Evolutionary conservation across 2,329 filamentous ascomycete species (phyloP), one percentile per base, ranked within the genome.

Genomic region (Niveomyces coronatus): DNA sequence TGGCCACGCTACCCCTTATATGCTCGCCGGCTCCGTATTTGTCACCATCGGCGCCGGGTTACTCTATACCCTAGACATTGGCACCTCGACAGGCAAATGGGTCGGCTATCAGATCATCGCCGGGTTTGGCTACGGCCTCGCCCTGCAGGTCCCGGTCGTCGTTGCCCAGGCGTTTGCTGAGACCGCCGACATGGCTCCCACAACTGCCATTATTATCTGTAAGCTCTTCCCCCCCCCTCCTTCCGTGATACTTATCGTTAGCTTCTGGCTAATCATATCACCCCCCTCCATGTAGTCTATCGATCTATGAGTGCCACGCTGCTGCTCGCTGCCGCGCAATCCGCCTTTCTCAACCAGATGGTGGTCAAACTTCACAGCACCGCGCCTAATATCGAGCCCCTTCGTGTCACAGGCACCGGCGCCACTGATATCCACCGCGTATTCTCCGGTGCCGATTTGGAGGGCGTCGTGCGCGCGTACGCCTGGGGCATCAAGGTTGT

Each of bases 401-500:
- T 27, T 4, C 28, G 41, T 3, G 55, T 64, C 2, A 46, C 58
- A 17, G 38, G 45, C 5, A 54, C 54, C 0, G 63, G 62, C 9
- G 61, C 63, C 9, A 76, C 74, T 0, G 63, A 71, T 41, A 55
- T 82, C 15, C 65, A 70, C 44, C 24, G 32, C 4, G 56, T 57
- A 7, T 70, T 81, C 39, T 49, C 61, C 0, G 42, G 52, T 0
- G 48, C 67, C 17, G 63, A 57, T 36, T 53, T 79, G 1, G 45
- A 53, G 1, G 62, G 61, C 0, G 72, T 82, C 26, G 56, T 78
- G 7, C 37, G 48, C 0, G 72, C 70, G 0, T 82, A 82, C 56
- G 78, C 68, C 35, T 55, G 68, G 41, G 70, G 69, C 0, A 73
- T 77, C 45, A 74, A 75, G 47, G 73, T 78, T 5, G 63, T 65